Conservation (phyloP, 345 rosid species). For the Populus tremula region DNA sequence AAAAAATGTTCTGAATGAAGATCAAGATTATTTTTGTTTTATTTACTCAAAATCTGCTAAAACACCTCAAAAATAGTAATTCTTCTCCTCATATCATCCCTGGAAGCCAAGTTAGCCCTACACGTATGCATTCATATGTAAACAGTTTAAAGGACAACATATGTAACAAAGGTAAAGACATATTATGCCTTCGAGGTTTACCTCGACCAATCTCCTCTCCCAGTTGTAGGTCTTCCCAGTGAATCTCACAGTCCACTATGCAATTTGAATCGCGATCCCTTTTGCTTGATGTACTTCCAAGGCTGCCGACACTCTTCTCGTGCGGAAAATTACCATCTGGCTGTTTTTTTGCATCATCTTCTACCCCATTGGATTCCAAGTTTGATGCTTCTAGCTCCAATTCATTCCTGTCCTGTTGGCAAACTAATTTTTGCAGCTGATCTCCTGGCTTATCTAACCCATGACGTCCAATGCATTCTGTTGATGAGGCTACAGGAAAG, state of each 20-base stretch:
- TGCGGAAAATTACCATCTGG: slow-evolving; percentile 30
- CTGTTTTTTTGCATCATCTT: slow-evolving; percentile 38
- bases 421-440: slow-evolving; percentile 22
- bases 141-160: background rate
- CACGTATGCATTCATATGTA: background rate
- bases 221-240: slow-evolving; percentile 67
- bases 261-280: slow-evolving; percentile 38
- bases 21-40: background rate
- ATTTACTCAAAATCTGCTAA: background rate
- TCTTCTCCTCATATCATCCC: background rate
- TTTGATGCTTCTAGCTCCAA: slow-evolving; percentile 35
- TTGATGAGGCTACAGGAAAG: slow-evolving; percentile 22
- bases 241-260: slow-evolving; percentile 52
- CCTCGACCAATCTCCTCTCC: slow-evolving; percentile 87
- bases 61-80: background rate
- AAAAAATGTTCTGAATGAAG: background rate
- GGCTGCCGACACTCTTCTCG: slow-evolving; percentile 40
- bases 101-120: background rate
- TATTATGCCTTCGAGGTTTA: slow-evolving; percentile 19
- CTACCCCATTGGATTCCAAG: slow-evolving; percentile 27
- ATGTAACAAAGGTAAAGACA: background rate
- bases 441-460: slow-evolving; percentile 27
- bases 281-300: slow-evolving; percentile 45
- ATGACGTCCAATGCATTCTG: slow-evolving; percentile 28
- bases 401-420: slow-evolving; percentile 28